These are phyloP conservation scores for Glycine soja DNA, from an alignment of 306 rosid species.

Conservation along the genomic window DNA sequence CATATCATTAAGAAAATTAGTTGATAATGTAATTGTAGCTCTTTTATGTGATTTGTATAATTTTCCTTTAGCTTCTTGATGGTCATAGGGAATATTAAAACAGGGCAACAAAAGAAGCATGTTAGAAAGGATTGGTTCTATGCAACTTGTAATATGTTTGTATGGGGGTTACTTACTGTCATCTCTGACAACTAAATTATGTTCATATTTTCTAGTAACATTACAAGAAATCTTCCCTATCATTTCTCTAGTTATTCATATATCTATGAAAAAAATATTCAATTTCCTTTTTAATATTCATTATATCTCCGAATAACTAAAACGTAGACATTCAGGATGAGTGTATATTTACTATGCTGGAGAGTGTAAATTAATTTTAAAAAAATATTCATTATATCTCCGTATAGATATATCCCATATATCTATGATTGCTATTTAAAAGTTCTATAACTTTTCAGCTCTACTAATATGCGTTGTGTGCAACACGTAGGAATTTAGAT, in stretches of 20 bases:
- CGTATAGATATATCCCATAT: too few species aligned
- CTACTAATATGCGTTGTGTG: neutral
- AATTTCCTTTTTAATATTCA: neutral
- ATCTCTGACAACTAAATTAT: neutral
- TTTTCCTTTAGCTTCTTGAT: too few species aligned
- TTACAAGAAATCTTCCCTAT: neutral
- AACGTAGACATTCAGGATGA: slow-evolving; percentile 4
- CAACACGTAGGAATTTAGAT: neutral
- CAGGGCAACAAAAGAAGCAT: too few species aligned
- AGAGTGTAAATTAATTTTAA: too few species aligned
- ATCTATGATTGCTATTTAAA: neutral
- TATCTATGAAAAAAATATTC: neutral
- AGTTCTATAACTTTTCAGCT: neutral
- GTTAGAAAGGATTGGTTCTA: too few species aligned
- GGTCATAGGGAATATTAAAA: too few species aligned
- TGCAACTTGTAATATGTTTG: neutral
- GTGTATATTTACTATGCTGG: neutral
- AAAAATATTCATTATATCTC: too few species aligned
- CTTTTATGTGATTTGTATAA: too few species aligned
- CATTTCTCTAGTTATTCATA: slow-evolving; percentile 26
- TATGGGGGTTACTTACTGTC: neutral
- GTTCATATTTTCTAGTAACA: neutral
- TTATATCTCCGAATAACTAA: slow-evolving; percentile 15
- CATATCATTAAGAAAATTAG: too few species aligned
- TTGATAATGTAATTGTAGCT: too few species aligned